Evolutionary conservation across 1,284 basidiomycete species (phyloP).

Genomic region (Cerioporus squamosus): DNA sequence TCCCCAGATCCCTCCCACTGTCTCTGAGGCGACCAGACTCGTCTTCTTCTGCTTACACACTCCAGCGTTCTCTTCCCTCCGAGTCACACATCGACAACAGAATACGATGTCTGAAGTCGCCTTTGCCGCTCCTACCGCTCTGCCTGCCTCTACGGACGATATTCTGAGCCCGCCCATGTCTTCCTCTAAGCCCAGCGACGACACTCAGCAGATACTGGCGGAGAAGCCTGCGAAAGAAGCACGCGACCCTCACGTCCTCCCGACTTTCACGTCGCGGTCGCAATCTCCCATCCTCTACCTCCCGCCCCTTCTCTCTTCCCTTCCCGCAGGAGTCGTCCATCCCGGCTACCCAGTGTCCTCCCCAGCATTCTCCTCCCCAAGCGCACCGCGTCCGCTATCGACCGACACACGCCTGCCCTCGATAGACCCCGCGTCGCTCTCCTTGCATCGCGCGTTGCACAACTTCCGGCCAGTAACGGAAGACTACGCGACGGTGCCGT

Average conservation of each 20-base stretch:
- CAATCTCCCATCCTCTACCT: conserved; percentile 70
- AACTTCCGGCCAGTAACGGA: conserved; percentile 65
- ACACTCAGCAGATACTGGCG: background rate
- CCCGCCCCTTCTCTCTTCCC: conserved; percentile 78
- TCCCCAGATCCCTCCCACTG: background rate
- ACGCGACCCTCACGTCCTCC: conserved; percentile 65
- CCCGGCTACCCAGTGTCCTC: conserved; percentile 26
- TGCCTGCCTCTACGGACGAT: background rate
- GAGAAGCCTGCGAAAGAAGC: conserved; percentile 12
- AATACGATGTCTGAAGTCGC: conserved; percentile 24
- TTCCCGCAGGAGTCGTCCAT: conserved; percentile 46
- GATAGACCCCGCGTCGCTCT: conserved; percentile 83
- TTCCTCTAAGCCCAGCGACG: background rate
- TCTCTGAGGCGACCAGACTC: no score
- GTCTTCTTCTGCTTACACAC: background rate
- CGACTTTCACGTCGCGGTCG: conserved; percentile 50
- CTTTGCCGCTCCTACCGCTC: conserved; percentile 8
- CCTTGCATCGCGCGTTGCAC: conserved; percentile 85
- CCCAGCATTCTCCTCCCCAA: conserved; percentile 27
- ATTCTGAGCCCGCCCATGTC: background rate
- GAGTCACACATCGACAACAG: no score
- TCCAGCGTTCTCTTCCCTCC: background rate
- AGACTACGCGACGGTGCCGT: conserved; percentile 68
- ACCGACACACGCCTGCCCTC: conserved; percentile 80
- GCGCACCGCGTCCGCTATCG: conserved; percentile 47